Percentiles rank a stretch among this genome's conserved stretches.
Conservation (phyloP, 768 basidiomycete species). For the Termitomyces titanicus region DNA sequence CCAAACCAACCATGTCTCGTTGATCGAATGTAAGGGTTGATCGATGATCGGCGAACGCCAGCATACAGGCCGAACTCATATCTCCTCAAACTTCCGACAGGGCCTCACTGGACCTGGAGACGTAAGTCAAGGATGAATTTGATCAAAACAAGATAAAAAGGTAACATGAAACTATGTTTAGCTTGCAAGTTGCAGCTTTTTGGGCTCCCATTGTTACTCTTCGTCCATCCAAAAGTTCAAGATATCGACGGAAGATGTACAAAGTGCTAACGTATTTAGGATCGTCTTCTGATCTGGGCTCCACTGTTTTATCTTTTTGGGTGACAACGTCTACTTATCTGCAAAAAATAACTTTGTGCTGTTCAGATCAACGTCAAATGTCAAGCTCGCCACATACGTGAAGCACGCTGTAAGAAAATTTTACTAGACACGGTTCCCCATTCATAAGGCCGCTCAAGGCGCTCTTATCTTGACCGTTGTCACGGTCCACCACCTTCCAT, state of each 20-base stretch:
- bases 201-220: no score
- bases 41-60: background rate
- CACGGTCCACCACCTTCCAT: background rate
- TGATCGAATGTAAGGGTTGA: background rate
- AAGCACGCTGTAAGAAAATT: background rate
- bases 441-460: background rate
- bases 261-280: background rate
- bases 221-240: no score
- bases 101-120: background rate
- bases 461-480: background rate
- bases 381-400: background rate
- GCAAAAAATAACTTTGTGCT: background rate
- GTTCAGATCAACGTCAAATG: background rate
- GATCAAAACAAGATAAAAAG: background rate
- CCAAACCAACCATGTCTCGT: background rate
- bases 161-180: no score
- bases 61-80: background rate
- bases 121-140: background rate
- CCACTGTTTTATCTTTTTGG: background rate
- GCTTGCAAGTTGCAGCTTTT: no score
- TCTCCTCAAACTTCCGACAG: background rate
- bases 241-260: background rate
- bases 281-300: background rate
- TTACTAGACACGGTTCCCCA: background rate
- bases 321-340: background rate